Percentiles rank a stretch among this genome's conserved stretches.
These are phyloP conservation scores for Stevia rebaudiana DNA, from an alignment of 140 eudicot genomes.

Conservation along the genomic window DNA sequence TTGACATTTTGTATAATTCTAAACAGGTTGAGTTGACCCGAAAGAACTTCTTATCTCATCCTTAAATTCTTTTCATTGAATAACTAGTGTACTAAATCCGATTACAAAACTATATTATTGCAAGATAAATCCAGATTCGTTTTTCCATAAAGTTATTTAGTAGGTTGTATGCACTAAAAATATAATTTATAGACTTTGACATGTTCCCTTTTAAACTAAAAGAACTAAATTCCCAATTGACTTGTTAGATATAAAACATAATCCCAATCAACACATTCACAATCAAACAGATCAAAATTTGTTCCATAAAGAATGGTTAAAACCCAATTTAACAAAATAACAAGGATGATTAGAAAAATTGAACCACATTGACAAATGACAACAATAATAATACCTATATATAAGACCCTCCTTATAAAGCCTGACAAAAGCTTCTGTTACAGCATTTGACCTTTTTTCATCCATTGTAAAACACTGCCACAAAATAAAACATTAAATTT, in stretches of 20 bases:
- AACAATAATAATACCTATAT: slow-evolving; percentile 51
- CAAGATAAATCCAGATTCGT: too few species aligned
- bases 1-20: neutral
- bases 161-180: too few species aligned
- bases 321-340: too few species aligned
- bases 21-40: neutral
- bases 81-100: too few species aligned
- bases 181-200: too few species aligned
- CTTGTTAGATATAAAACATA: too few species aligned
- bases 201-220: too few species aligned
- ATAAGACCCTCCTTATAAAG: slow-evolving; percentile 80
- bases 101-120: neutral
- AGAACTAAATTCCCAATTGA: too few species aligned
- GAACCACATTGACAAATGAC: neutral
- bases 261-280: too few species aligned
- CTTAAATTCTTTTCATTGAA: neutral
- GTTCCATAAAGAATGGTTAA: neutral
- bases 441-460: slow-evolving; percentile 73
- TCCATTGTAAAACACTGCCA: slow-evolving; percentile 94
- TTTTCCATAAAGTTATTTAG: too few species aligned
- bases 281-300: neutral
- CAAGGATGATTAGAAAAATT: too few species aligned
- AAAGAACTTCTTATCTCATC: too few species aligned
- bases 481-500: neutral
- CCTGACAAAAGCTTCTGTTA: slow-evolving; percentile 92